These are phyloP conservation scores for Erigeron canadensis DNA, from an alignment of 129 eudicot species.

Conservation along the genomic window DNA sequence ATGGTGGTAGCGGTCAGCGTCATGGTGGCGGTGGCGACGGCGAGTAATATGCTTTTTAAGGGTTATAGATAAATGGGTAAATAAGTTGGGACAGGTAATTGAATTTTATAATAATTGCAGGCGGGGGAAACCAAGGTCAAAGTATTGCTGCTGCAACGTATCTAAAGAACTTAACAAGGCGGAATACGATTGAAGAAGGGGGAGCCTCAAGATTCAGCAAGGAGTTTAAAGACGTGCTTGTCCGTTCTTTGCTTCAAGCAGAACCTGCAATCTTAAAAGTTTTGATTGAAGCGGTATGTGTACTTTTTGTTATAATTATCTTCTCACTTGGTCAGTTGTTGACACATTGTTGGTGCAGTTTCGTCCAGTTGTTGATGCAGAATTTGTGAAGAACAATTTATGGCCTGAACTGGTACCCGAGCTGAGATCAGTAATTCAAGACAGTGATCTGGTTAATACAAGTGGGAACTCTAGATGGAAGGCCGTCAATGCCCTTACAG, in stretches of 20 bases:
- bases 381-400: conserved; percentile 58
- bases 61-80: background rate
- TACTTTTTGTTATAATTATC: conserved; percentile 6
- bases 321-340: background rate
- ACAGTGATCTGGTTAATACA: conserved; percentile 50
- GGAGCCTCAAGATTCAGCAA: conserved; percentile 36
- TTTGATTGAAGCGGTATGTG: conserved; percentile 66
- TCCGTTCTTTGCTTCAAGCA: conserved; percentile 56
- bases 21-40: too few relatives aligned
- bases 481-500: conserved; percentile 59
- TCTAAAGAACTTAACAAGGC: conserved; percentile 66
- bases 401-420: conserved; percentile 78
- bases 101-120: conserved; percentile 31
- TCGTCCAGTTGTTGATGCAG: conserved; percentile 56
- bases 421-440: conserved; percentile 50
- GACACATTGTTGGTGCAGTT: conserved; percentile 44
- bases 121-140: conserved; percentile 57
- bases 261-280: conserved; percentile 59
- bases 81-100: background rate
- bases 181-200: conserved; percentile 36
- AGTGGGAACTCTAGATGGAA: conserved; percentile 47
- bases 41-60: too few relatives aligned
- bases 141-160: conserved; percentile 79
- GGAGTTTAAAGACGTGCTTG: conserved; percentile 52
- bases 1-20: background rate